A percentile compares a stretch with the other conserved stretches of the same genome.
Evolutionary conservation across 345 rosid species (phyloP).

Genomic region (Eucalyptus dawsonii): DNA sequence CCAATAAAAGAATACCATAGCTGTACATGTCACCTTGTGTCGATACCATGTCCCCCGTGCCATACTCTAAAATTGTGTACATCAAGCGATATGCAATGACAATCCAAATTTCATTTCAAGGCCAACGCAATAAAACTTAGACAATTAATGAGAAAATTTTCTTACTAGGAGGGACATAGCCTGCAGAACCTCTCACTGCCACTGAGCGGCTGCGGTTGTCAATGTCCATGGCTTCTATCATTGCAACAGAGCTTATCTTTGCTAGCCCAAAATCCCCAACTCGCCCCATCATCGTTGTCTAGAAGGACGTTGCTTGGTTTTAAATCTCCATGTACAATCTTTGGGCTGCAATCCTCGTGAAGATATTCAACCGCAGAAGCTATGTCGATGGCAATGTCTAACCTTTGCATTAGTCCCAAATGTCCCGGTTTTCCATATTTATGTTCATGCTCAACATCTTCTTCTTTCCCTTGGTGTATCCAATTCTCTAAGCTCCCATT

Average conservation of each 20-base stretch:
- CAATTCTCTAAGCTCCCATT: background rate
- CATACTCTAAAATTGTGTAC: constrained; percentile 6
- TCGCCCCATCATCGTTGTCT: background rate
- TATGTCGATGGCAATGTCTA: background rate
- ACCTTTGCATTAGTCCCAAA: background rate
- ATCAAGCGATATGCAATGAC: background rate
- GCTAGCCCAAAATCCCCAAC: background rate
- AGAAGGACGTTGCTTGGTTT: background rate
- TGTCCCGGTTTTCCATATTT: background rate
- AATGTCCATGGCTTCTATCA: background rate
- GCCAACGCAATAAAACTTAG: background rate
- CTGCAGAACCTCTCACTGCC: background rate
- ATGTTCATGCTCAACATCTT: background rate
- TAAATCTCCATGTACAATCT: background rate
- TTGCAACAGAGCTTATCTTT: background rate
- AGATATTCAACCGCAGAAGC: background rate
- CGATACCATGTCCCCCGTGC: background rate
- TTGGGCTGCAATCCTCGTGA: background rate
- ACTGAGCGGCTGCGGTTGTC: fast-evolving
- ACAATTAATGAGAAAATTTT: background rate
- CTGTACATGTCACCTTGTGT: constrained; percentile 9
- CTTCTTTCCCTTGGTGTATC: background rate
- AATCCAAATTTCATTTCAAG: background rate
- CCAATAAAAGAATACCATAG: constrained; percentile 12
- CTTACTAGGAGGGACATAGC: background rate